phyloP scores from a whole-genome alignment of 169 alveolate species.

The Babesia ovis region DNA sequence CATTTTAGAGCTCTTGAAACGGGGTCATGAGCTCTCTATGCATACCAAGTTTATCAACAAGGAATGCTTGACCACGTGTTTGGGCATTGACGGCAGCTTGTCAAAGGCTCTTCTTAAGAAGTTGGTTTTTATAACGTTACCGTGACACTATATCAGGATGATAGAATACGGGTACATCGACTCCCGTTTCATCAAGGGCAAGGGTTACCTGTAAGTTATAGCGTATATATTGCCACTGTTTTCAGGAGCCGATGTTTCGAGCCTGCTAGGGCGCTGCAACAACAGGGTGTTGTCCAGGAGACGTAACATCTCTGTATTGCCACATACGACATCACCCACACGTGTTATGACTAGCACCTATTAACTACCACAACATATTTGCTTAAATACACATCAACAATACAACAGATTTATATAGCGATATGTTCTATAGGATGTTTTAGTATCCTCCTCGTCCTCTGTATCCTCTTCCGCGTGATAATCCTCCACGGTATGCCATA shows the following conservation, averaged over 20 bases:
- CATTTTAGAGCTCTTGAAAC: conserved; percentile 36
- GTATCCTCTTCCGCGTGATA: conserved; percentile 61
- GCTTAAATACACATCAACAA: neutral
- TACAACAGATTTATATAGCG: conserved; percentile 9
- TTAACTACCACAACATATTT: neutral
- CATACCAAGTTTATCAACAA: conserved; percentile 30
- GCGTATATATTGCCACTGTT: no score
- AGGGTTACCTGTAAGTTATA: conserved; percentile 52
- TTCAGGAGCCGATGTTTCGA: conserved; percentile 54
- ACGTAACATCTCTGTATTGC: no score
- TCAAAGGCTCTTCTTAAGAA: conserved; percentile 48
- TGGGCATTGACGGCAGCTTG: conserved; percentile 38
- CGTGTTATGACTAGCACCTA: neutral
- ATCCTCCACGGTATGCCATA: conserved; percentile 49
- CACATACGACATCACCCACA: no score
- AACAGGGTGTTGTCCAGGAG: neutral
- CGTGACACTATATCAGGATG: conserved; percentile 8
- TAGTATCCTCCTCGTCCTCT: conserved; percentile 43
- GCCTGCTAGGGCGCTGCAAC: neutral
- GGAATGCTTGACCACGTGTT: conserved; percentile 16
- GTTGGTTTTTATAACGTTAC: neutral
- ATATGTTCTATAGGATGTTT: neutral
- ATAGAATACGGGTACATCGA: conserved; percentile 58
- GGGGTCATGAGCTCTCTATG: conserved; percentile 25
- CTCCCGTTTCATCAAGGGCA: conserved; percentile 33